A percentile compares a stretch with the other conserved stretches of the same genome.
These are phyloP conservation scores for Daldinia caldariorum DNA, from an alignment of 495 filamentous ascomycete species.

Conservation along the genomic window DNA sequence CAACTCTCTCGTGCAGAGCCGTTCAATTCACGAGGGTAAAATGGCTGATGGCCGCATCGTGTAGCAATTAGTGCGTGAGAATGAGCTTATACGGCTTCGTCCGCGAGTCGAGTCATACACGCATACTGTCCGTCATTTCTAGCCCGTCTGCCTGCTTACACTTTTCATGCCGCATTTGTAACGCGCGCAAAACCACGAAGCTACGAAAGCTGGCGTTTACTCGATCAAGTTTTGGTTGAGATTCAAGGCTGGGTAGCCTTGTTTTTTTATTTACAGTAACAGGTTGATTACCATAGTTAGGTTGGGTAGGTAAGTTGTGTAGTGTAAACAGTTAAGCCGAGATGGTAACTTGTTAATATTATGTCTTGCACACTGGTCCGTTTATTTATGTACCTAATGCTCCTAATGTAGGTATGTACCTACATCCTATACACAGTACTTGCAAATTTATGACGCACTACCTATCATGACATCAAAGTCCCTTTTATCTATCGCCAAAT, in stretches of 20 bases:
- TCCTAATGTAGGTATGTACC: too few relatives aligned
- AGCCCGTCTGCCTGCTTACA: slow-evolving; percentile 15
- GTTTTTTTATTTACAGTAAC: slow-evolving; percentile 19
- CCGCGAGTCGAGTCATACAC: slow-evolving; percentile 39
- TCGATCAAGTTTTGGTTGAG: slow-evolving; percentile 19
- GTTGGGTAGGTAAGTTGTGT: too few relatives aligned
- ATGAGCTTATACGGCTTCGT: slow-evolving; percentile 38
- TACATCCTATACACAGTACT: slow-evolving; percentile 3
- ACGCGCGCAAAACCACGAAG: neutral
- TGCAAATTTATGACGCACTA: slow-evolving; percentile 32
- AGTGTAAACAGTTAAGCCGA: slow-evolving; percentile 10
- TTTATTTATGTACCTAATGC: too few relatives aligned
- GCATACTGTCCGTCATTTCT: slow-evolving; percentile 31
- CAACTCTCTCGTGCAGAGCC: slow-evolving; percentile 20
- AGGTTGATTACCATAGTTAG: too few relatives aligned
- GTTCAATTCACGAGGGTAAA: slow-evolving; percentile 26
- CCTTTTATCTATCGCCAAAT: slow-evolving; percentile 3
- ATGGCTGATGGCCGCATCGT: slow-evolving; percentile 36
- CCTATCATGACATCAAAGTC: slow-evolving; percentile 30
- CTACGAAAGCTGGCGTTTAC: neutral
- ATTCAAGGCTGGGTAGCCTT: slow-evolving; percentile 42
- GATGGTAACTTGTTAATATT: slow-evolving; percentile 11
- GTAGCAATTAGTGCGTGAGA: slow-evolving; percentile 41
- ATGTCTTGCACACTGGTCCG: slow-evolving; percentile 19
- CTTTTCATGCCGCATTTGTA: neutral